Conservation (phyloP, 176 grass and related monocot species). For the Rhynchospora tenuis region DNA sequence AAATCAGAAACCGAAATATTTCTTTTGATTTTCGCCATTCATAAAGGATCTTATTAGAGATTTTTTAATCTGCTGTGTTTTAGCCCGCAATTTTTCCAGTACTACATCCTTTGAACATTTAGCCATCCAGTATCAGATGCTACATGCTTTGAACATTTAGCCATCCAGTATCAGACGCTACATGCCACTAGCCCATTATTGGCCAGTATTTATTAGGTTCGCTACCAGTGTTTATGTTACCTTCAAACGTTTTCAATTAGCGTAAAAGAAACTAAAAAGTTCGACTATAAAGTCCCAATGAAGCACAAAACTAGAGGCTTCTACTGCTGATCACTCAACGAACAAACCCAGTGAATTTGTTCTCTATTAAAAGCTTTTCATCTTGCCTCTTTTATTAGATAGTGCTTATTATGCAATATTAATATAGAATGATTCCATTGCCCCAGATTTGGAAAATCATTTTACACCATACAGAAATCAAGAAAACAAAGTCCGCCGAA, state of each 20-base stretch:
- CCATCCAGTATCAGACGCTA: background rate
- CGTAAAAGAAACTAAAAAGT: background rate
- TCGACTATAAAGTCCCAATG: background rate
- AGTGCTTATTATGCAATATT: background rate
- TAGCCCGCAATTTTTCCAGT: no score
- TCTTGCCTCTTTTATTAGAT: background rate
- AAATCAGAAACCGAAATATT: no score
- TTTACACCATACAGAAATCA: conserved; percentile 2
- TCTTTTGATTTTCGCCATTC: no score
- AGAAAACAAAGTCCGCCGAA: background rate
- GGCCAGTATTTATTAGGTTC: background rate
- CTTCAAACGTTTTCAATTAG: background rate
- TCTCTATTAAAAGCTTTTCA: background rate
- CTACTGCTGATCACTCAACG: background rate
- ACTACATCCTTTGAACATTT: background rate
- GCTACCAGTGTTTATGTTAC: background rate
- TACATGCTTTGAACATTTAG: background rate
- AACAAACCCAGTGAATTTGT: background rate
- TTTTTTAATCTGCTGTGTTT: no score
- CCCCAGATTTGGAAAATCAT: background rate
- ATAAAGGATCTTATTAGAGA: no score
- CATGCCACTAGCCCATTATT: background rate
- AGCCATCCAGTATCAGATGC: background rate
- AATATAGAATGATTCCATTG: background rate
- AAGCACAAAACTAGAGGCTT: background rate